A percentile compares a stretch with the other conserved stretches of the same genome.
Evolutionary conservation across 306 rosid genomes (phyloP).

Genomic region (Cyclanthera cordifolia): DNA sequence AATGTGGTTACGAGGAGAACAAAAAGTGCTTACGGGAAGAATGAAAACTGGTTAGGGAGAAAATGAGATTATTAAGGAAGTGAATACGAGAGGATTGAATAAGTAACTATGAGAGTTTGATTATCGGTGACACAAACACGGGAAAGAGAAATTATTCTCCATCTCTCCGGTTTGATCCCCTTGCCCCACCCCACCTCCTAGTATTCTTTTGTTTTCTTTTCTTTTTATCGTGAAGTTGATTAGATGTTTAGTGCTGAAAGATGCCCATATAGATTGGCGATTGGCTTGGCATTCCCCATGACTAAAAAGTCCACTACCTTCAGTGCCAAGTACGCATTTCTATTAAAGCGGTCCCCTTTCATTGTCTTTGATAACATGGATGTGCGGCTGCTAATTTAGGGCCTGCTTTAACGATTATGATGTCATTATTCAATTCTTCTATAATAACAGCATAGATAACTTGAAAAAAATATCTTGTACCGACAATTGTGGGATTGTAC

Average conservation of each 20-base stretch:
- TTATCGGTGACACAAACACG: no score
- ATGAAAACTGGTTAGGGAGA: no score
- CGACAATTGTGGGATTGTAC: not conserved
- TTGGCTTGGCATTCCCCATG: conserved; percentile 1
- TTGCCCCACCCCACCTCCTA: no score
- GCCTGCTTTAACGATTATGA: not conserved
- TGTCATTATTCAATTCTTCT: not conserved
- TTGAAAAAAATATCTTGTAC: not conserved
- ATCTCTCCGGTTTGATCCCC: no score
- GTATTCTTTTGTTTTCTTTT: not conserved
- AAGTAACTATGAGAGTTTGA: no score
- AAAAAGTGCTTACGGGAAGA: no score
- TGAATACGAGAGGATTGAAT: no score
- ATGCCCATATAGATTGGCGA: conserved; percentile 6
- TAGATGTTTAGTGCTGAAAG: not conserved
- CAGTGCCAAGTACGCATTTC: not conserved
- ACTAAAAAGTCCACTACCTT: conserved; percentile 2
- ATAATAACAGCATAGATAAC: not conserved
- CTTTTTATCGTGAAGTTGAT: not conserved
- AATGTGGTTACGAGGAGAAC: no score
- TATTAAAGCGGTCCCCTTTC: no score
- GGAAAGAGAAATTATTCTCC: no score
- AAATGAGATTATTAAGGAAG: no score
- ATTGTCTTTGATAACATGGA: not conserved
- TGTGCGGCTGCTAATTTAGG: conserved; percentile 6